phyloP scores from a whole-genome alignment of 1,284 basidiomycete species.

The Apiotrichum mycotoxinovorans region DNA sequence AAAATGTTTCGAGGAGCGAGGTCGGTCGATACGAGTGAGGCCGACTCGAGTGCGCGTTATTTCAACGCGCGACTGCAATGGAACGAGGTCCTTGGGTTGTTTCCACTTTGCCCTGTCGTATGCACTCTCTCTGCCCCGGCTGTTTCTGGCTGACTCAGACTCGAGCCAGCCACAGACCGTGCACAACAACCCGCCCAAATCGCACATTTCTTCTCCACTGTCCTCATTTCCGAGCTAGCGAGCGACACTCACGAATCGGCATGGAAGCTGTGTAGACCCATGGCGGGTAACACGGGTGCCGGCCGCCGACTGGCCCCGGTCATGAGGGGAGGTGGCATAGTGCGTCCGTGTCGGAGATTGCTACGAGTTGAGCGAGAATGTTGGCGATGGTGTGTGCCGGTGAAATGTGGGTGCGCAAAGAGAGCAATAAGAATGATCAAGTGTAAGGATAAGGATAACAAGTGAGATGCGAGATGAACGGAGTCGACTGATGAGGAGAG shows the following conservation, averaged over 20 bases:
- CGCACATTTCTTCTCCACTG: background rate
- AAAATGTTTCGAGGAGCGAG: too few species aligned
- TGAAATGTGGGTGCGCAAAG: background rate
- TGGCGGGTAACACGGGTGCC: conserved; percentile 47
- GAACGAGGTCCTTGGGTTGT: too few species aligned
- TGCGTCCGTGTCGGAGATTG: background rate
- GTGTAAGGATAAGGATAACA: too few species aligned
- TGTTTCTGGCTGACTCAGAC: background rate
- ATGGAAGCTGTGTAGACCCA: conserved; percentile 48
- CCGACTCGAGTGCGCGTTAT: too few species aligned
- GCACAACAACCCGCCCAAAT: background rate
- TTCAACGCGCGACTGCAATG: too few species aligned
- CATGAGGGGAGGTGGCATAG: conserved; percentile 19
- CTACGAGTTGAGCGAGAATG: too few species aligned
- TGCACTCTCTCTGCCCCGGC: background rate
- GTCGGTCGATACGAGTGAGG: too few species aligned
- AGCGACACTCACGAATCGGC: conserved; percentile 48
- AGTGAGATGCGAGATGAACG: too few species aligned
- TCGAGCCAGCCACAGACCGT: background rate
- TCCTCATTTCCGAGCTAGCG: too few species aligned
- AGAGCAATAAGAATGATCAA: too few species aligned
- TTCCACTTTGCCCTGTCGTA: background rate
- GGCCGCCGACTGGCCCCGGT: conserved; percentile 34
- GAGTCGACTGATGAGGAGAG: too few species aligned
- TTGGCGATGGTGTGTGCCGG: background rate